Base-by-base conservation (phyloP, 768 basidiomycete species). In the Podaxis sp. region DNA sequence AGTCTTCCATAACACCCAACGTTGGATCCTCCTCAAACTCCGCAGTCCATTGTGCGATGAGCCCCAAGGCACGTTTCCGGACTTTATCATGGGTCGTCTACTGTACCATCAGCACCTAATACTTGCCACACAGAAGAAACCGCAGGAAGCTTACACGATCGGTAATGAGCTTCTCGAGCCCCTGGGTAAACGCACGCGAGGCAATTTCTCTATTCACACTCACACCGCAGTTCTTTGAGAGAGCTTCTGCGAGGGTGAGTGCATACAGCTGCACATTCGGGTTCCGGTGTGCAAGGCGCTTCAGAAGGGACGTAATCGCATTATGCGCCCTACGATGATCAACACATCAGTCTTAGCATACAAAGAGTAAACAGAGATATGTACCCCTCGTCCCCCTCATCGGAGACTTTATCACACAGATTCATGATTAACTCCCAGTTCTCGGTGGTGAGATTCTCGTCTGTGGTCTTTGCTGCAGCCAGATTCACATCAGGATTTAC, bases 211-310 rank as follows among this genome's bases (percentile, higher is more conserved):
- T 83, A 72, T 95, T 87, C 11, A 98, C 77, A 26, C 86, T 82
- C 66, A 89, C 81, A 2, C 87, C 86, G 67, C 93, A 93, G 76
- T 99, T 99, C 84, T 96, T 96, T 40, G 89, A 88, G 11, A 99
- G 82, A 0, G 95, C 85, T 71, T 98, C 96, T 2, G 89, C 84
- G 17, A 99, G 82, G 1, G 93, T 86, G 4, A 99, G 85, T 4
- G 96, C 85, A 70, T 96, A 98, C 1, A 98, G 84, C 76, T 99
- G 97, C 2, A 99, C 97, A 68, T 96, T 99, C 2, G 97, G 91
- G 73, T 92, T 97, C 20, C 97, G 87, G 75, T 99, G 97, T 10
- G 90, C 83, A 2, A 99, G 82, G 4, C 97, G 92, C 75, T 96
- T 98, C 69, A 95, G 82, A 36, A 97, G 71, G 0, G 96, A 84